Percentiles rank a stretch among this genome's conserved stretches.
Evolutionary conservation across 2,329 filamentous ascomycete genomes (phyloP).

Genomic region (Exophiala dermatitidis): DNA sequence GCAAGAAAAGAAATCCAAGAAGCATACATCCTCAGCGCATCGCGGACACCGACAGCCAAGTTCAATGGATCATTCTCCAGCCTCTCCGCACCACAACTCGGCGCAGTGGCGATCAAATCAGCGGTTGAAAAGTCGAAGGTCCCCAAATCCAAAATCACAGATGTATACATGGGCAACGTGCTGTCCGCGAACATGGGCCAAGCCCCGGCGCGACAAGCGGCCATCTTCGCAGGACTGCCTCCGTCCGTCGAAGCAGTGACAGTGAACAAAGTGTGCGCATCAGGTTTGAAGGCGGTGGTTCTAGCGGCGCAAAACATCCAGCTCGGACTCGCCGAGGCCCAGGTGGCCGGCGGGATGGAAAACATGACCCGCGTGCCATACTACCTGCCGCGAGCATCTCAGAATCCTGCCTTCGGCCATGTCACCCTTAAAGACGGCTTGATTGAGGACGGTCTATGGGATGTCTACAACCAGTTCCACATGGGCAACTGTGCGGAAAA

Average conservation of each 20-base stretch:
- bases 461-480: conserved; percentile 93
- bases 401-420: conserved; percentile 78
- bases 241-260: conserved; percentile 79
- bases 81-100: conserved; percentile 79
- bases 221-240: conserved; percentile 78
- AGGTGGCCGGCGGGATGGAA: conserved; percentile 94
- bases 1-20: conserved; percentile 66
- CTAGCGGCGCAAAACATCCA: conserved; percentile 93
- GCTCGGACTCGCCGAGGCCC: conserved; percentile 77
- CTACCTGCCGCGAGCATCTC: conserved; percentile 75
- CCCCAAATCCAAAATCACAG: conserved; percentile 70
- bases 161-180: conserved; percentile 98
- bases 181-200: conserved; percentile 78
- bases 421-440: conserved; percentile 83
- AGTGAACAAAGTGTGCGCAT: conserved; percentile 97
- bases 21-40: conserved; percentile 86
- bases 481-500: conserved; percentile 97
- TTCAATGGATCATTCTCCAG: conserved; percentile 86
- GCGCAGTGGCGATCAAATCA: conserved; percentile 83
- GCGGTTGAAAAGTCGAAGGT: conserved; percentile 81
- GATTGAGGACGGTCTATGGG: conserved; percentile 89
- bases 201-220: conserved; percentile 82
- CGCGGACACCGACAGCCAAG: conserved; percentile 83
- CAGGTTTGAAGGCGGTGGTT: conserved; percentile 83
- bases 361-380: conserved; percentile 94